Conservation (phyloP, 2,329 filamentous ascomycete species). For the Hymenoscyphus fraxineus region DNA sequence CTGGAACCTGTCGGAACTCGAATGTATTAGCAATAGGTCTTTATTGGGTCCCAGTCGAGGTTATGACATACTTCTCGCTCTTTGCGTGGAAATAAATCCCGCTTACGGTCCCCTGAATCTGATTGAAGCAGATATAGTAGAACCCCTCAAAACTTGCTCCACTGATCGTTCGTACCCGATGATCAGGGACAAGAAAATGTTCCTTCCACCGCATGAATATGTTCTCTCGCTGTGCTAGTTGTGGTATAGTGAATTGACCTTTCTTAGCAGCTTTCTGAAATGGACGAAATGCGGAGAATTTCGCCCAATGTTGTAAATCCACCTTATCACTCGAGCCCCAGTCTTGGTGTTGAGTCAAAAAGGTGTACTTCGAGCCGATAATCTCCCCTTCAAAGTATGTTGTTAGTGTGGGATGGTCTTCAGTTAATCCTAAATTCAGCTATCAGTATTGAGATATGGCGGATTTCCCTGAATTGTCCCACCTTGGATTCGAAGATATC, state of each 20-base stretch:
- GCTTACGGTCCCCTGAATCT: conserved; percentile 77
- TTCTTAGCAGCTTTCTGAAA: conserved; percentile 58
- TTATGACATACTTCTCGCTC: conserved; percentile 79
- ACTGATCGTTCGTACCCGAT: conserved; percentile 83
- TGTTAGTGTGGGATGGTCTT: conserved; percentile 94
- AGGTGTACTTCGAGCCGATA: conserved; percentile 91
- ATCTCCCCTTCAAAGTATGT: conserved; percentile 99
- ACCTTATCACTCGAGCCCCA: conserved; percentile 93
- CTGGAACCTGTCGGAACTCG: conserved; percentile 63
- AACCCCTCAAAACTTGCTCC: conserved; percentile 98
- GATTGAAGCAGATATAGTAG: conserved; percentile 99
- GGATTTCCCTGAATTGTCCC: not conserved
- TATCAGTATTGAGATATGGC: conserved; percentile 14
- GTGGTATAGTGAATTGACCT: conserved; percentile 58
- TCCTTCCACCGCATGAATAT: conserved; percentile 99
- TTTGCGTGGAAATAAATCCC: conserved; percentile 98
- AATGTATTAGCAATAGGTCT: conserved; percentile 16
- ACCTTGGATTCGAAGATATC: conserved; percentile 95
- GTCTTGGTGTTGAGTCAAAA: conserved; percentile 79
- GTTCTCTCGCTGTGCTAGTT: conserved; percentile 76
- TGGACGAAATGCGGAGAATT: conserved; percentile 82
- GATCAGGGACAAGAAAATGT: conserved; percentile 93
- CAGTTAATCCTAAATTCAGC: conserved; percentile 67
- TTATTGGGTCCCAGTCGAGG: not conserved
- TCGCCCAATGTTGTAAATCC: conserved; percentile 88